Evolutionary conservation across 345 rosid genomes (phyloP).

Genomic region (Iberis pinnata): DNA sequence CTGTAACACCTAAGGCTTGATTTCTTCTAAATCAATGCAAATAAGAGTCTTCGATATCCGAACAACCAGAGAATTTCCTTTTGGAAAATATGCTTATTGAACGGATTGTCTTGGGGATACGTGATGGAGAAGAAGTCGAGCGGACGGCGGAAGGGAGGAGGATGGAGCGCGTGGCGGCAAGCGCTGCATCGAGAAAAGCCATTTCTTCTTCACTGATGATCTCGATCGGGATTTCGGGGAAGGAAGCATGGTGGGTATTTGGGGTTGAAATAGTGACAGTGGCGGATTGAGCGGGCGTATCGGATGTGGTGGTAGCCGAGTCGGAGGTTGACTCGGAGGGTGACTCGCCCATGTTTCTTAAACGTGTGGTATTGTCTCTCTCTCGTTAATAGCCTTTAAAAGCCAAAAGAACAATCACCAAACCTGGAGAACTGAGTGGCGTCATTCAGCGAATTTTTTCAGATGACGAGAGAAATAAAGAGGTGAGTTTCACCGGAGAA

Average conservation of each 20-base stretch:
- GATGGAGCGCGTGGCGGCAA: constrained; percentile 48
- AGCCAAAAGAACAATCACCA: too few species aligned
- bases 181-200: constrained; percentile 67
- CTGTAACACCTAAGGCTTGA: constrained; percentile 59
- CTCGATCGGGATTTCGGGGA: constrained; percentile 57
- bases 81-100: constrained; percentile 38
- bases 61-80: constrained; percentile 26
- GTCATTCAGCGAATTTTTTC: too few species aligned
- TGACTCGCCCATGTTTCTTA: constrained; percentile 42
- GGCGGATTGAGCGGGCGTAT: constrained; percentile 18
- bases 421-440: too few species aligned
- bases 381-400: too few species aligned
- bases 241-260: not conserved
- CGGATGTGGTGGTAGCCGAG: constrained; percentile 18
- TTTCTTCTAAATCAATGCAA: constrained; percentile 43
- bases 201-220: constrained; percentile 79
- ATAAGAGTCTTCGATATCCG: constrained; percentile 57
- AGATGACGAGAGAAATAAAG: too few species aligned
- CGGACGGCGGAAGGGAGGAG: too few species aligned
- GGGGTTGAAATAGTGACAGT: constrained; percentile 12
- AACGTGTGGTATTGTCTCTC: constrained; percentile 16
- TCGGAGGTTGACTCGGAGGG: constrained; percentile 28
- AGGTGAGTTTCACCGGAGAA: too few species aligned
- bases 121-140: constrained; percentile 33
- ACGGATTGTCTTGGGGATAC: constrained; percentile 29